phyloP scores from a whole-genome alignment of 768 basidiomycete species.

The Paxillus rubicundulus region DNA sequence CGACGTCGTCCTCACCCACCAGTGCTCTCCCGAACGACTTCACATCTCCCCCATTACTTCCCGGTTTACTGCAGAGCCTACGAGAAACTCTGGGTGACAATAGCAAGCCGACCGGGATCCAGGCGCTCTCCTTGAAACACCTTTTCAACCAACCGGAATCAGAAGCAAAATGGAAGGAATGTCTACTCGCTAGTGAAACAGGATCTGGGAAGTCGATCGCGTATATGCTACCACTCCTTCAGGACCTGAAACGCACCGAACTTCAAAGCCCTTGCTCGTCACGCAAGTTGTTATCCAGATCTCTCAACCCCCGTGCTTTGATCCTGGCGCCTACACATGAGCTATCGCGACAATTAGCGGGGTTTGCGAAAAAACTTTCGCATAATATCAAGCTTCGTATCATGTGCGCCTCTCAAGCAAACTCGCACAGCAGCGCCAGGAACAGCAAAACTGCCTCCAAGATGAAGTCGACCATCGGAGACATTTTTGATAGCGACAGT shows the following conservation, averaged over 20 bases:
- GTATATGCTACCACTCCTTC: slow-evolving; percentile 81
- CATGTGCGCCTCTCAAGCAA: slow-evolving; percentile 64
- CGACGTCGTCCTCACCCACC: slow-evolving; percentile 18
- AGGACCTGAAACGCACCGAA: slow-evolving; percentile 72
- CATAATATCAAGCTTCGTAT: slow-evolving; percentile 79
- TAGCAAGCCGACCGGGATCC: slow-evolving; percentile 73
- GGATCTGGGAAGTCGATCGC: slow-evolving; percentile 92
- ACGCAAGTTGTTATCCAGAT: slow-evolving; percentile 14
- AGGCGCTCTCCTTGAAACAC: slow-evolving; percentile 68
- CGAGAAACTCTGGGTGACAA: slow-evolving; percentile 54
- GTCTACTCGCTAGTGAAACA: slow-evolving; percentile 82
- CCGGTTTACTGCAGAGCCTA: slow-evolving; percentile 59
- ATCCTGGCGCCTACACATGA: slow-evolving; percentile 90
- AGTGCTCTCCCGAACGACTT: slow-evolving; percentile 43
- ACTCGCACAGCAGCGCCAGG: slow-evolving; percentile 30
- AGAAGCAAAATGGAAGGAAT: slow-evolving; percentile 35
- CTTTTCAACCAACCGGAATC: slow-evolving; percentile 38
- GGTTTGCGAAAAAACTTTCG: slow-evolving; percentile 69
- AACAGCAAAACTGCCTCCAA: slow-evolving; percentile 45
- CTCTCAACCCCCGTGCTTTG: slow-evolving; percentile 69
- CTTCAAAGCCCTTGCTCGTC: slow-evolving; percentile 13
- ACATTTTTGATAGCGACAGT: slow-evolving; percentile 20
- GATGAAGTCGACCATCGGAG: slow-evolving; percentile 35
- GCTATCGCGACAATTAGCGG: slow-evolving; percentile 74
- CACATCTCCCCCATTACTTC: slow-evolving; percentile 65